phyloP scores from a whole-genome alignment of 208 protist species.

The Crithidia brevicula region DNA sequence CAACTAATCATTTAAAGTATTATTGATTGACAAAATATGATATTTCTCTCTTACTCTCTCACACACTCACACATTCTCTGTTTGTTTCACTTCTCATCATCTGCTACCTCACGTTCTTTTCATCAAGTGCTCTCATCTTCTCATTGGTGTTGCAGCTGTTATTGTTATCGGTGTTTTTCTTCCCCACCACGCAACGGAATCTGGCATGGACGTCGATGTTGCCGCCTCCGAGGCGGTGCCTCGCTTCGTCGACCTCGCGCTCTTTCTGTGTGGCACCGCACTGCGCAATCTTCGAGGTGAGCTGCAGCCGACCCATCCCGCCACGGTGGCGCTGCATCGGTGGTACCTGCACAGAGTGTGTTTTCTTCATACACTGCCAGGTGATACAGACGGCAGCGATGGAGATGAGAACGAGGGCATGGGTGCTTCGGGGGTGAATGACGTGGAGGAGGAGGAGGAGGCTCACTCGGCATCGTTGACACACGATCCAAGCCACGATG shows the following conservation, averaged over 20 bases:
- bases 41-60: background rate
- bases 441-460: background rate
- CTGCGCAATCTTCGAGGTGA: conserved; percentile 30
- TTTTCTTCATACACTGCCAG: conserved; percentile 39
- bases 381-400: conserved; percentile 12
- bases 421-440: background rate
- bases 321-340: conserved; percentile 28
- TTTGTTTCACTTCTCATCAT: too few species aligned
- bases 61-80: background rate
- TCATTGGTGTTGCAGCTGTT: too few species aligned
- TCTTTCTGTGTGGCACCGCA: conserved; percentile 57
- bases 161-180: too few species aligned
- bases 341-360: conserved; percentile 64
- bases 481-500: too few species aligned
- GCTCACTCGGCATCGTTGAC: too few species aligned
- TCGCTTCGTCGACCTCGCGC: conserved; percentile 53
- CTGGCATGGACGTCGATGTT: conserved; percentile 19
- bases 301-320: conserved; percentile 16
- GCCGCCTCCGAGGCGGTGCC: conserved; percentile 36
- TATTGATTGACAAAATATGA: background rate
- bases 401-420: background rate
- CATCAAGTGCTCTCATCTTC: too few species aligned
- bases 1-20: background rate
- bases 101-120: too few species aligned
- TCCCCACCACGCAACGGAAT: too few species aligned